A percentile compares a stretch with the other conserved stretches of the same genome.
Conservation (phyloP, 306 rosid species). For the Geum urbanum region DNA sequence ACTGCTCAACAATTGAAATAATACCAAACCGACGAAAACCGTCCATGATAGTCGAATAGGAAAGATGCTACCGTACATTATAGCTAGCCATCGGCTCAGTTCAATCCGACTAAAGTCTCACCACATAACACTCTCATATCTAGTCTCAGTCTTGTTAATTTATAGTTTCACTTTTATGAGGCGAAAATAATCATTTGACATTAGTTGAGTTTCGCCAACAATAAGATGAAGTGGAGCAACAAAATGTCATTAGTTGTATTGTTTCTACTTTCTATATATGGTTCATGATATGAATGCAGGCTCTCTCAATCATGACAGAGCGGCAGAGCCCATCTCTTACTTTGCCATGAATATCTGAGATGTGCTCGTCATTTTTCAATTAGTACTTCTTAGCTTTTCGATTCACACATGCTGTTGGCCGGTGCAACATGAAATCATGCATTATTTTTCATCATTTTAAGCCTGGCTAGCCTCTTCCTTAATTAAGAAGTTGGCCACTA, state of each 20-base stretch:
- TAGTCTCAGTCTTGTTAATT: too few species aligned
- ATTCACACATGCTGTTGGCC: neutral
- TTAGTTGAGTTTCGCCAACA: neutral
- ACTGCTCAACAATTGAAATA: too few species aligned
- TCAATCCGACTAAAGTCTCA: too few species aligned
- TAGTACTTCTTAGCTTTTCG: neutral
- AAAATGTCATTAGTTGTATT: neutral
- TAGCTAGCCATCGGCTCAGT: too few species aligned
- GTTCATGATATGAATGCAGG: neutral
- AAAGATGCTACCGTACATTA: too few species aligned
- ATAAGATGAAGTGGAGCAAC: neutral
- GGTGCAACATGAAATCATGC: neutral
- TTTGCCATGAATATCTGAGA: neutral
- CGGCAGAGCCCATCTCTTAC: neutral
- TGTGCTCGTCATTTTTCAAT: slow-evolving; percentile 2
- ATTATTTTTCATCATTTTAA: neutral
- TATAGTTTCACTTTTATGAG: too few species aligned
- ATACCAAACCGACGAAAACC: too few species aligned
- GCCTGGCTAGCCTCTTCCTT: neutral
- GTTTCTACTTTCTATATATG: neutral
- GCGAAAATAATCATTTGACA: too few species aligned
- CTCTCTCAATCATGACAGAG: neutral
- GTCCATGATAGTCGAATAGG: too few species aligned
- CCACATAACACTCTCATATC: too few species aligned
- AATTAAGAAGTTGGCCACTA: neutral